These are phyloP conservation scores for Ganoderma sinense DNA, from an alignment of 1,284 basidiomycete species.

Conservation along the genomic window DNA sequence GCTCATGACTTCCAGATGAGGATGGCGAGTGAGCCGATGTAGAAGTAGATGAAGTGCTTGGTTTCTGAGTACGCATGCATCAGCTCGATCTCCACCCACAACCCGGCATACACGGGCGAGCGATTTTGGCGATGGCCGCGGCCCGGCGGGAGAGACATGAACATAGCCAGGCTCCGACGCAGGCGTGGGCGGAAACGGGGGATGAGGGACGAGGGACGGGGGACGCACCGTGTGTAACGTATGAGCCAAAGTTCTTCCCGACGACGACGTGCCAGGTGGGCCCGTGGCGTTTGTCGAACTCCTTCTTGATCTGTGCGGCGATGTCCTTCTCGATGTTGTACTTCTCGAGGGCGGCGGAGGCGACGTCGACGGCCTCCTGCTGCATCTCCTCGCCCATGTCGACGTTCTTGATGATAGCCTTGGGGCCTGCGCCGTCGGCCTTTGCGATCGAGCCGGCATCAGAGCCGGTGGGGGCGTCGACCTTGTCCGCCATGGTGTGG, in stretches of 20 bases:
- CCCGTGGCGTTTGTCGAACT: constrained; percentile 91
- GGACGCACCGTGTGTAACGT: constrained; percentile 92
- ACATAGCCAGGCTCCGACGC: background rate
- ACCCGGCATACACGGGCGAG: background rate
- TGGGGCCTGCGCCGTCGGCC: constrained; percentile 55
- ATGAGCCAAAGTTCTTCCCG: constrained; percentile 97
- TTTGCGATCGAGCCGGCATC: constrained; percentile 58
- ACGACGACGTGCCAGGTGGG: constrained; percentile 99
- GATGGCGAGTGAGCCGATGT: constrained; percentile 88
- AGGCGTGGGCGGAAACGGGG: background rate
- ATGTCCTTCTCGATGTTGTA: constrained; percentile 98
- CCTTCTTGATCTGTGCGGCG: constrained; percentile 97
- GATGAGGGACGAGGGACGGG: background rate
- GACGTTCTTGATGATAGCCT: constrained; percentile 95
- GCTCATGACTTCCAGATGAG: constrained; percentile 89
- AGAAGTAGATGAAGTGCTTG: constrained; percentile 98
- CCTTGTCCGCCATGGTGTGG: constrained; percentile 66
- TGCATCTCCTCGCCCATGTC: constrained; percentile 99
- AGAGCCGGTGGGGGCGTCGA: constrained; percentile 62
- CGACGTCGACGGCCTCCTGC: constrained; percentile 89
- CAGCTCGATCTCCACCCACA: background rate
- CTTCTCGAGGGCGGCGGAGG: constrained; percentile 86
- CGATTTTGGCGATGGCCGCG: background rate
- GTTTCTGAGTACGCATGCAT: constrained; percentile 69
- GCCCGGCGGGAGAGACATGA: too few relatives aligned